Evolutionary conservation across 106 monocot species (phyloP).

Genomic region (Allium fistulosum): DNA sequence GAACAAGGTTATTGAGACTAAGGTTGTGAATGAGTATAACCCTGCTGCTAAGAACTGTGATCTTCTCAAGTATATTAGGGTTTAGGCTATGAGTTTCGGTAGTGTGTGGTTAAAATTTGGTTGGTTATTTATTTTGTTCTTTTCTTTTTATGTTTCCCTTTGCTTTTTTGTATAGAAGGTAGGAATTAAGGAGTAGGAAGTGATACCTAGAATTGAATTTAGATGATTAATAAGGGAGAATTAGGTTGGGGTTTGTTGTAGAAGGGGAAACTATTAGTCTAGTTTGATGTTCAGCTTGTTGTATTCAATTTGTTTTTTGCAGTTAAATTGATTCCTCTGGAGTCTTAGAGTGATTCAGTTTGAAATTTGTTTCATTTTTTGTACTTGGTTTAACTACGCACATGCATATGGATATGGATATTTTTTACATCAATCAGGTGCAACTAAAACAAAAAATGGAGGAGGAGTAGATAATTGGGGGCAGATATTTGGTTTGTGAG

Average conservation of each 20-base stretch:
- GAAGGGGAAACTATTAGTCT: neutral
- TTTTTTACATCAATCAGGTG: too few species aligned
- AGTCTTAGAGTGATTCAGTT: neutral
- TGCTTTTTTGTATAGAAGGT: constrained; percentile 24
- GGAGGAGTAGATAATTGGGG: too few species aligned
- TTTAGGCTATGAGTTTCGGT: constrained; percentile 4
- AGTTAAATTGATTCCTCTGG: constrained; percentile 18
- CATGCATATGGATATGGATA: too few species aligned
- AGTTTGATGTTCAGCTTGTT: constrained; percentile 18
- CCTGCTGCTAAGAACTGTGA: constrained; percentile 37
- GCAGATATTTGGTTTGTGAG: too few species aligned
- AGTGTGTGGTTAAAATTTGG: neutral
- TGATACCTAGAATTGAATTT: constrained; percentile 4
- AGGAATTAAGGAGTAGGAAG: neutral
- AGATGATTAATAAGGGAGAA: neutral
- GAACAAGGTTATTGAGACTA: constrained; percentile 19
- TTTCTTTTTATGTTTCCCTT: neutral
- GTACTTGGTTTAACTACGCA: too few species aligned
- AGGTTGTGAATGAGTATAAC: constrained; percentile 2
- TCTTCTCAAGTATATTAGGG: constrained; percentile 50
- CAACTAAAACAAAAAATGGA: too few species aligned
- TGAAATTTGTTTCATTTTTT: too few species aligned
- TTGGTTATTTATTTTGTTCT: neutral
- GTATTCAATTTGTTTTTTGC: constrained; percentile 38
- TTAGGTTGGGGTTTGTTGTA: neutral